A percentile compares a stretch with the other conserved stretches of the same genome.
Conservation (phyloP, 345 rosid genomes). For the Gossypium anomalum region DNA sequence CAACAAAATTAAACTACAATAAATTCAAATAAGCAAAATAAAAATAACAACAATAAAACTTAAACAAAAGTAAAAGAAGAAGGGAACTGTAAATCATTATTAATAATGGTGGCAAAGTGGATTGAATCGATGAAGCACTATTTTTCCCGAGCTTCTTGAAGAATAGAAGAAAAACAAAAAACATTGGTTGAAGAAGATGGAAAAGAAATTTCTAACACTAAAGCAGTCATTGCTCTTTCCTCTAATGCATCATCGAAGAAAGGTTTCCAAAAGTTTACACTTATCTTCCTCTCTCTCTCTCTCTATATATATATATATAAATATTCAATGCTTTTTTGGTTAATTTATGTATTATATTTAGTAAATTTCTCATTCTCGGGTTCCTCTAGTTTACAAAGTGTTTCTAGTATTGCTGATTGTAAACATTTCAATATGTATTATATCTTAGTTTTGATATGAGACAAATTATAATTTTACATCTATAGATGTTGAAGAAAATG, state of each 20-base stretch:
- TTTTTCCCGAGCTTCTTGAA: slow-evolving; percentile 39
- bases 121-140: no score
- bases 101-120: no score
- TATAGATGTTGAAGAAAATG: slow-evolving; percentile 46
- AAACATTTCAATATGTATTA: background rate
- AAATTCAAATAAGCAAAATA: no score
- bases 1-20: no score
- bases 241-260: slow-evolving; percentile 19
- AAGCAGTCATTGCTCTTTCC: slow-evolving; percentile 21
- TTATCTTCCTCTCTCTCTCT: background rate
- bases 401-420: background rate
- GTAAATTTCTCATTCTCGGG: slow-evolving; percentile 20
- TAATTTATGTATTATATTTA: slow-evolving; percentile 14
- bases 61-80: no score
- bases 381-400: slow-evolving; percentile 23
- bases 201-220: background rate
- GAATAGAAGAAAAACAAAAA: slow-evolving; percentile 40
- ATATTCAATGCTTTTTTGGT: background rate
- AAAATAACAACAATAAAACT: no score
- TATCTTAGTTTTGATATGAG: slow-evolving; percentile 9
- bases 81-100: no score
- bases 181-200: slow-evolving; percentile 13
- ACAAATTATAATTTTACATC: slow-evolving; percentile 7
- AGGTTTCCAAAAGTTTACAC: slow-evolving; percentile 24
- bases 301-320: background rate